phyloP scores from a whole-genome alignment of 1,284 basidiomycete genomes.

The Somion occarium region DNA sequence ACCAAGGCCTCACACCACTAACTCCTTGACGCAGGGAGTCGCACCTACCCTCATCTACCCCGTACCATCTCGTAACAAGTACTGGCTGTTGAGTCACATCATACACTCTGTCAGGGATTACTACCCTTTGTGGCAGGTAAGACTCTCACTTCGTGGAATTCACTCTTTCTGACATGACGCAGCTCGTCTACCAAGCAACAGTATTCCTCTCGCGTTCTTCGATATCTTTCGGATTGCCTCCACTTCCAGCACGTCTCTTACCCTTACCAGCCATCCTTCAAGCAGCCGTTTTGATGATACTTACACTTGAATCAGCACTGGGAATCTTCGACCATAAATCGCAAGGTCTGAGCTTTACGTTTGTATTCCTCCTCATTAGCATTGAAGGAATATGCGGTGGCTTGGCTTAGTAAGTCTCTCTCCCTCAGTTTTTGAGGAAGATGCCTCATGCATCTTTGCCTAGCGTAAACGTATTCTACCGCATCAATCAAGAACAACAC shows the following conservation, averaged over 20 bases:
- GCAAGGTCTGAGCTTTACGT: slow-evolving; percentile 52
- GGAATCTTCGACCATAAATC: slow-evolving; percentile 55
- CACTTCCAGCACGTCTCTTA: slow-evolving; percentile 71
- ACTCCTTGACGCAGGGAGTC: slow-evolving; percentile 53
- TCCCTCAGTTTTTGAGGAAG: neutral
- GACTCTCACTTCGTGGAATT: slow-evolving; percentile 14
- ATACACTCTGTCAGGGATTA: slow-evolving; percentile 89
- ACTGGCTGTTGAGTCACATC: slow-evolving; percentile 67
- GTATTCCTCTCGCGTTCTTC: slow-evolving; percentile 96
- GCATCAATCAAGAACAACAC: slow-evolving; percentile 70
- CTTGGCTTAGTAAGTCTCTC: slow-evolving; percentile 75
- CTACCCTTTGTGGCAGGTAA: slow-evolving; percentile 90
- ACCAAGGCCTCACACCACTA: neutral
- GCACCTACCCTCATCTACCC: slow-evolving; percentile 91
- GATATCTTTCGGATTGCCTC: slow-evolving; percentile 82
- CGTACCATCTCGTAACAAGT: slow-evolving; percentile 57
- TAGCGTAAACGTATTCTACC: slow-evolving; percentile 86
- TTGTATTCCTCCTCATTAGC: slow-evolving; percentile 77
- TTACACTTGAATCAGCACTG: slow-evolving; percentile 63
- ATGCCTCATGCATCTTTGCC: neutral
- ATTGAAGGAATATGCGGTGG: slow-evolving; percentile 88
- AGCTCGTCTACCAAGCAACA: slow-evolving; percentile 86
- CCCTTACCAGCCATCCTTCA: slow-evolving; percentile 74
- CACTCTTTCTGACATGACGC: slow-evolving; percentile 3
- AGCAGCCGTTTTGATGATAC: slow-evolving; percentile 51